A percentile compares a stretch with the other conserved stretches of the same genome.
Conservation (phyloP, 805 yeast genomes). For the Wickerhamiella vanderwaltii region DNA sequence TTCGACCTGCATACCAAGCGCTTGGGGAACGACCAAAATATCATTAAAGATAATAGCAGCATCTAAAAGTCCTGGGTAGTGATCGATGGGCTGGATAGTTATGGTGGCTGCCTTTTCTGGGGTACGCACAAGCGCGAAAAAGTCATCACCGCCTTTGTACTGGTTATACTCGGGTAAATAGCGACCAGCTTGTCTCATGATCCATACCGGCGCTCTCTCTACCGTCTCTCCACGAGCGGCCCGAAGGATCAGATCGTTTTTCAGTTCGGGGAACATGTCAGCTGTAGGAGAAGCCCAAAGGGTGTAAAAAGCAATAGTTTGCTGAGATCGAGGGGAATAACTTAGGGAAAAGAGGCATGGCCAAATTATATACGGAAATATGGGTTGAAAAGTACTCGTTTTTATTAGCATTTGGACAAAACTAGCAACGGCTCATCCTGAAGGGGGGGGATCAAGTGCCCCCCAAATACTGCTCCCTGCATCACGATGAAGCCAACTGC, state of each 20-base stretch:
- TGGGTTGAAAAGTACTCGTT: too few species aligned
- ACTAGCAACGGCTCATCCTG: too few species aligned
- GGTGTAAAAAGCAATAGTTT: too few species aligned
- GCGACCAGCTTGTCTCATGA: constrained; percentile 24
- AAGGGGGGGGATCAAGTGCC: too few species aligned
- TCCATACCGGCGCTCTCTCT: constrained; percentile 86
- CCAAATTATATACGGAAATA: too few species aligned
- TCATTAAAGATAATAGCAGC: constrained; percentile 97
- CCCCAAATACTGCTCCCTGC: too few species aligned
- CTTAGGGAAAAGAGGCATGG: too few species aligned
- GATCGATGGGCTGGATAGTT: constrained; percentile 91
- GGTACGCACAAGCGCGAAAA: constrained; percentile 89
- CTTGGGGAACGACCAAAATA: constrained; percentile 92
- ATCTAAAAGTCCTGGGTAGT: constrained; percentile 77
- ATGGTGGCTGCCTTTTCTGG: constrained; percentile 88
- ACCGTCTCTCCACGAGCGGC: constrained; percentile 86
- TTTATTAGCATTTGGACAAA: too few species aligned
- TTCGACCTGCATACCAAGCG: constrained; percentile 89
- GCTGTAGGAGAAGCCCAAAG: too few species aligned
- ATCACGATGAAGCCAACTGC: too few species aligned
- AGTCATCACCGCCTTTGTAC: constrained; percentile 75
- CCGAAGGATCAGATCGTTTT: constrained; percentile 81
- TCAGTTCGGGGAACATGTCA: constrained; percentile 51
- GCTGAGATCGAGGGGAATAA: too few species aligned
- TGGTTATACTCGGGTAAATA: constrained; percentile 71